These are phyloP conservation scores for Parmelia sp. DNA, from an alignment of 495 filamentous ascomycete species.

Conservation along the genomic window DNA sequence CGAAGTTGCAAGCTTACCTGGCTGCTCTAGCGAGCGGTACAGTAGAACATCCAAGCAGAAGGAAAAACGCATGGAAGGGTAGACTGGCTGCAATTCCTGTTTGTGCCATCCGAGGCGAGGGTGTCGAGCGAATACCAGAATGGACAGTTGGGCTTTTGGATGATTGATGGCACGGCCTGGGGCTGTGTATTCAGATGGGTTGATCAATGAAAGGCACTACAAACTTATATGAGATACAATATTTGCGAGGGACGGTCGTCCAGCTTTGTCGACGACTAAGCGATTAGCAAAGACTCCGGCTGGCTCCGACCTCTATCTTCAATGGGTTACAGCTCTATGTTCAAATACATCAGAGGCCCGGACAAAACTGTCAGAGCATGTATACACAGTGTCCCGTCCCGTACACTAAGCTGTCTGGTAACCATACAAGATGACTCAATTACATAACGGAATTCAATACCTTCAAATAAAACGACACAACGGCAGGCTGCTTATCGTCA, in stretches of 20 bases:
- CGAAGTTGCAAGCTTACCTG: slow-evolving; percentile 60
- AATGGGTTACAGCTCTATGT: too few species aligned
- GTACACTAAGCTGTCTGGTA: background rate
- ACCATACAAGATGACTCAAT: background rate
- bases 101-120: slow-evolving; percentile 80
- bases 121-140: slow-evolving; percentile 69
- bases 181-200: background rate
- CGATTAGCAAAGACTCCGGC: background rate
- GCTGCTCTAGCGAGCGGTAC: slow-evolving; percentile 50
- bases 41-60: slow-evolving; percentile 63
- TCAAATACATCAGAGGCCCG: background rate
- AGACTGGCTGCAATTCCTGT: slow-evolving; percentile 69
- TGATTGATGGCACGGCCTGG: slow-evolving; percentile 13
- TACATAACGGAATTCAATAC: background rate
- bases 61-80: slow-evolving; percentile 59
- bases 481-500: background rate
- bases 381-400: background rate
- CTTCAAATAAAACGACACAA: background rate
- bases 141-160: slow-evolving; percentile 71
- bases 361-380: background rate
- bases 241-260: background rate
- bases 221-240: background rate
- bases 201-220: background rate
- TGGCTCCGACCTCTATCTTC: too few species aligned
- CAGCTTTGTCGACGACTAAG: background rate